Evolutionary conservation across 2,329 filamentous ascomycete genomes (phyloP).

Genomic region (Penicillium psychrosexuale): DNA sequence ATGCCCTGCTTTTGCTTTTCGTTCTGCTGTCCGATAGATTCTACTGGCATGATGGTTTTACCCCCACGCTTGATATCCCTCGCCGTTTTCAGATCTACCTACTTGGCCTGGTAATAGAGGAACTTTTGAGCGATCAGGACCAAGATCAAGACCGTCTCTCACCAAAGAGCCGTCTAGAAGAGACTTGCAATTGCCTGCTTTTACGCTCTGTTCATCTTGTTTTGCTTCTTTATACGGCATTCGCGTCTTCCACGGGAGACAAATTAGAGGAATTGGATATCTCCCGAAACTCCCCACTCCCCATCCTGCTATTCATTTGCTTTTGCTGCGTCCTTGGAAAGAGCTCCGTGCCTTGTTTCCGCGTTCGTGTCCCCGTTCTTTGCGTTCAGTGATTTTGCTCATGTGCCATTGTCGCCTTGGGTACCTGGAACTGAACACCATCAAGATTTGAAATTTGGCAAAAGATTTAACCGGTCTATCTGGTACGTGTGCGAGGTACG

Average conservation of each 20-base stretch:
- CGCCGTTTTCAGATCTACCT: constrained; percentile 12
- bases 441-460: background rate
- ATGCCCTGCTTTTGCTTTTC: background rate
- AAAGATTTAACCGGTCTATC: background rate
- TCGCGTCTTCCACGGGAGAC: background rate
- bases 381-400: constrained; percentile 1
- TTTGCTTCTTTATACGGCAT: constrained; percentile 6
- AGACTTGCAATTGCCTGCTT: background rate
- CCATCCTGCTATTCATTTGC: constrained; percentile 3
- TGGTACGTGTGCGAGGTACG: background rate
- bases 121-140: constrained; percentile 16
- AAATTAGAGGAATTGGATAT: background rate
- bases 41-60: constrained; percentile 5
- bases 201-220: constrained; percentile 3
- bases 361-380: constrained; percentile 1
- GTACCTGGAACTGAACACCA: background rate
- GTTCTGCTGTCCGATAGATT: background rate
- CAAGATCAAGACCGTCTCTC: background rate
- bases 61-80: constrained; percentile 22
- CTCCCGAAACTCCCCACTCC: background rate
- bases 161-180: constrained; percentile 20
- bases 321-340: constrained; percentile 16
- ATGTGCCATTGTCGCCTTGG: background rate
- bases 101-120: constrained; percentile 20
- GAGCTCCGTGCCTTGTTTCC: constrained; percentile 32